Percentiles rank a stretch among this genome's conserved stretches.
Conservation (phyloP, 106 monocot genomes). For the Hemerocallis citrina region DNA sequence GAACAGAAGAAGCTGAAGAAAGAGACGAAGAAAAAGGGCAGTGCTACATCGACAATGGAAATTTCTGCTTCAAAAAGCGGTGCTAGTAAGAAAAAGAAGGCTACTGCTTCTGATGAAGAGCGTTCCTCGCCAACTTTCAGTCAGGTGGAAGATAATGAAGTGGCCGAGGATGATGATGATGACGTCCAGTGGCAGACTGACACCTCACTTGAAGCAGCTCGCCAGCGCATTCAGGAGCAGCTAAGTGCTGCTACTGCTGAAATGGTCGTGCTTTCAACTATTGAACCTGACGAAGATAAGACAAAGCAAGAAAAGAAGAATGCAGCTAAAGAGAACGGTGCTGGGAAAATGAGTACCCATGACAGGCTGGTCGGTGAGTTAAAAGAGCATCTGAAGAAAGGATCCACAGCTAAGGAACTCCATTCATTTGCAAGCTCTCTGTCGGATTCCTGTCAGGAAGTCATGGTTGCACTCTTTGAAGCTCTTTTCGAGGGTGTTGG, state of each 20-base stretch:
- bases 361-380: conserved; percentile 33
- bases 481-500: conserved; percentile 57
- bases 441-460: conserved; percentile 25
- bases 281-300: neutral
- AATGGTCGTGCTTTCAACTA: conserved; percentile 74
- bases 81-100: conserved; percentile 22
- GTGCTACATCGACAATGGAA: neutral
- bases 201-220: conserved; percentile 58
- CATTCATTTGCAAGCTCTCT: conserved; percentile 10
- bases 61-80: neutral
- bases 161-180: conserved; percentile 27
- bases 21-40: conserved; percentile 25
- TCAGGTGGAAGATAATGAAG: conserved; percentile 27
- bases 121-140: conserved; percentile 32
- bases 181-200: conserved; percentile 71
- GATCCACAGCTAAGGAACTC: conserved; percentile 28
- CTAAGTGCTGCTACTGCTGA: conserved; percentile 59
- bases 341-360: neutral
- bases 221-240: conserved; percentile 60
- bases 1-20: conserved; percentile 76
- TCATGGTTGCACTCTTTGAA: conserved; percentile 46
- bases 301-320: conserved; percentile 9
- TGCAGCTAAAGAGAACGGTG: neutral
- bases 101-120: conserved; percentile 46
- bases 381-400: conserved; percentile 33